These are phyloP conservation scores for Coemansia sp. DNA, from an alignment of 192 early-diverging fungal genomes.

Conservation along the genomic window DNA sequence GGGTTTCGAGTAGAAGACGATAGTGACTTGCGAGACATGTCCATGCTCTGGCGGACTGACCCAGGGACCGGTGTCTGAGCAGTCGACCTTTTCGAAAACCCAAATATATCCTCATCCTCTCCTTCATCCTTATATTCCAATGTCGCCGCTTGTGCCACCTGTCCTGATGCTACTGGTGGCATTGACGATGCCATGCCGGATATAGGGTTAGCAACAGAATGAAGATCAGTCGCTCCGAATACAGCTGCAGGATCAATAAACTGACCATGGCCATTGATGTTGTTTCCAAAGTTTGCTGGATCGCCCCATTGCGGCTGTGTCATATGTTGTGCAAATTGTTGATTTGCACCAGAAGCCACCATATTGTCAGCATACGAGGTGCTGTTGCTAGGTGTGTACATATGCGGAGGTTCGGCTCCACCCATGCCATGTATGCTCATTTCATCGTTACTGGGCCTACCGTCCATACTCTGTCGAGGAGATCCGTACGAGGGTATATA, in stretches of 20 bases:
- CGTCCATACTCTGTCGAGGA: conserved; percentile 35
- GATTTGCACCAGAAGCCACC: background rate
- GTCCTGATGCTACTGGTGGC: background rate
- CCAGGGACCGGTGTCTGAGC: conserved; percentile 3
- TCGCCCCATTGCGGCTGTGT: conserved; percentile 42
- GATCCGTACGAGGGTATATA: conserved; percentile 16
- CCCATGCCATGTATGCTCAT: background rate
- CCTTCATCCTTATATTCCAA: conserved; percentile 17
- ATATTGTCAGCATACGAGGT: conserved; percentile 7
- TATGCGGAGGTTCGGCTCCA: conserved; percentile 23
- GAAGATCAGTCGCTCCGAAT: conserved; percentile 3
- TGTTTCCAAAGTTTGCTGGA: background rate
- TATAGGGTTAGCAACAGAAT: background rate
- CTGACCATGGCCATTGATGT: conserved; percentile 2
- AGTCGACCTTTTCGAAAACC: conserved; percentile 39
- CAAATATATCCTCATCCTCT: conserved; percentile 55
- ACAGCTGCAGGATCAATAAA: conserved; percentile 19
- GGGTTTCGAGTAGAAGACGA: conserved; percentile 18
- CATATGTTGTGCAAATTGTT: background rate
- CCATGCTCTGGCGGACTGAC: conserved; percentile 21
- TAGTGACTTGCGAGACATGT: conserved; percentile 24
- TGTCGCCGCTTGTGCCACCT: background rate
- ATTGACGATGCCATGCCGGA: conserved; percentile 2
- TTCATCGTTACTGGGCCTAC: conserved; percentile 14
- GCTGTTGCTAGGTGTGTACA: conserved; percentile 40